A percentile compares a stretch with the other conserved stretches of the same genome.
Conservation (phyloP, 148 eudicot genomes). For the Dysphania ambrosioides region DNA sequence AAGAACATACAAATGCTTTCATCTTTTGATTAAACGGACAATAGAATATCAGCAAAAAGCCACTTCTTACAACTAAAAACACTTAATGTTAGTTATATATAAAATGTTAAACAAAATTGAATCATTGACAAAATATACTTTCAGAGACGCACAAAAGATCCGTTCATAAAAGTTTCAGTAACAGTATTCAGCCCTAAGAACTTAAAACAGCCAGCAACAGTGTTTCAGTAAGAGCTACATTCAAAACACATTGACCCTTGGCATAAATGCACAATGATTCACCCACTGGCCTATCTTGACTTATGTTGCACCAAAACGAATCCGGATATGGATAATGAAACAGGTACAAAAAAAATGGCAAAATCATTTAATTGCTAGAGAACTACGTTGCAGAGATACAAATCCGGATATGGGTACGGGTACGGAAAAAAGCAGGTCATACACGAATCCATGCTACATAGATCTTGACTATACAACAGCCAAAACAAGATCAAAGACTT, state of each 20-base stretch:
- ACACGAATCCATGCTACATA: too few relatives aligned
- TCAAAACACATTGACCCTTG: neutral
- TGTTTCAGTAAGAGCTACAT: too few relatives aligned
- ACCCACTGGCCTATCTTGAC: neutral
- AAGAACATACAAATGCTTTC: neutral
- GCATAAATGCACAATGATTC: neutral
- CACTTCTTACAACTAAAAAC: neutral
- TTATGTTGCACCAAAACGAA: too few relatives aligned
- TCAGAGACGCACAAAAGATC: neutral
- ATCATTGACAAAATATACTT: neutral
- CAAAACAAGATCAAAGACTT: constrained; percentile 24
- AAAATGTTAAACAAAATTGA: too few relatives aligned
- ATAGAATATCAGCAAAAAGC: neutral
- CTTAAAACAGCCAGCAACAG: too few relatives aligned
- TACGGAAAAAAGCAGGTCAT: too few relatives aligned
- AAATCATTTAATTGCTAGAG: too few relatives aligned
- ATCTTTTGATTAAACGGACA: neutral
- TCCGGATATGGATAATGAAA: too few relatives aligned
- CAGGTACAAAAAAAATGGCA: too few relatives aligned
- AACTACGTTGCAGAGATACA: too few relatives aligned
- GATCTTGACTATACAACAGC: neutral
- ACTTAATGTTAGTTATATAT: neutral
- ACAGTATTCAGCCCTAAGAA: neutral
- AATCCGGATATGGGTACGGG: too few relatives aligned
- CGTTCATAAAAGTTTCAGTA: neutral